Conservation (phyloP, 1,284 basidiomycete genomes). For the Pseudozyma flocculosa region DNA sequence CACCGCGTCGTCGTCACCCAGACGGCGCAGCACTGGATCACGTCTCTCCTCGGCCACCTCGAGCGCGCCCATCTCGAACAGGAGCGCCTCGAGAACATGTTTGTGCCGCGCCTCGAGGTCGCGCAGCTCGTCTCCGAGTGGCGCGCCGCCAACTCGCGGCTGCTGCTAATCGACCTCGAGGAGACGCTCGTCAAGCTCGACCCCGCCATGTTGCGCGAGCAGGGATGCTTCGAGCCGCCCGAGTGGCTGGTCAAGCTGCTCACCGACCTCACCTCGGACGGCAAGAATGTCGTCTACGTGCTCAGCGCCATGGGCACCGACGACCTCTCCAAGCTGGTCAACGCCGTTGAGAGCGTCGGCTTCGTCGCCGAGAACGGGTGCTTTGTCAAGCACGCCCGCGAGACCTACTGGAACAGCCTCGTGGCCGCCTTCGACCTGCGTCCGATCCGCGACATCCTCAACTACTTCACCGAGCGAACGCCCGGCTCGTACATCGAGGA, state of each 20-base stretch:
- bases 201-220: constrained; percentile 48
- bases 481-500: constrained; percentile 81
- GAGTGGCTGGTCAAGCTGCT: constrained; percentile 66
- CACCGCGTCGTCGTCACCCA: constrained; percentile 84
- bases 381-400: constrained; percentile 68
- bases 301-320: constrained; percentile 73
- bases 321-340: constrained; percentile 65
- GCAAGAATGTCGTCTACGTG: constrained; percentile 76
- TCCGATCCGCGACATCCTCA: constrained; percentile 72
- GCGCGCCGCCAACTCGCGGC: constrained; percentile 64
- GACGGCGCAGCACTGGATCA: constrained; percentile 80
- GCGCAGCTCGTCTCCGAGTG: constrained; percentile 57
- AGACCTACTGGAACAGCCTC: constrained; percentile 71
- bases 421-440: constrained; percentile 74
- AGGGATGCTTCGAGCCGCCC: constrained; percentile 63
- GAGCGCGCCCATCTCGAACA: constrained; percentile 53
- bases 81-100: constrained; percentile 47
- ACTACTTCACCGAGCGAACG: constrained; percentile 80
- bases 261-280: constrained; percentile 67
- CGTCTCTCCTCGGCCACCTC: constrained; percentile 66
- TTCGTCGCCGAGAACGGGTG: constrained; percentile 85
- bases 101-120: constrained; percentile 52
- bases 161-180: constrained; percentile 78
- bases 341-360: constrained; percentile 69
- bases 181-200: constrained; percentile 68